phyloP scores from a whole-genome alignment of 2,329 filamentous ascomycete genomes.

The Hysterium pulicare region DNA sequence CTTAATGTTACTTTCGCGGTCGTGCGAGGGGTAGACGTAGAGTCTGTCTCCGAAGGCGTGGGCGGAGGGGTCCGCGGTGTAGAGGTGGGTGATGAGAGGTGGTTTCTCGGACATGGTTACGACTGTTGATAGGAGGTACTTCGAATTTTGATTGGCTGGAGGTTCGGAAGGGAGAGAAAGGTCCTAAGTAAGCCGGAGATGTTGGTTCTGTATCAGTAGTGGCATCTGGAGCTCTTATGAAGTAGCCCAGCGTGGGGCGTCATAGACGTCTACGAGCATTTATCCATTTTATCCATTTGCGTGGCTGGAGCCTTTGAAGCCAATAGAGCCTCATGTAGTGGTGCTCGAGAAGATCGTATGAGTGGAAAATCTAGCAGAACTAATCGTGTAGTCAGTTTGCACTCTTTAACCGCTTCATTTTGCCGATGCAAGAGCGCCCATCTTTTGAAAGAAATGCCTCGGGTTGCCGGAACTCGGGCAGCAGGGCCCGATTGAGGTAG shows the following conservation, averaged over 20 bases:
- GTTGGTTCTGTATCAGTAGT: too few species aligned
- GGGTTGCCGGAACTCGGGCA: too few species aligned
- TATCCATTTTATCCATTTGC: conserved; percentile 34
- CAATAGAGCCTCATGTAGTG: conserved; percentile 5
- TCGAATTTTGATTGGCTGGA: conserved; percentile 2
- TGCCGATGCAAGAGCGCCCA: too few species aligned
- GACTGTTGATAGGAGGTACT: not conserved
- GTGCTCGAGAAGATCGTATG: not conserved
- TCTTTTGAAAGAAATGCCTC: too few species aligned
- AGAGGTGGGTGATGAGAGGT: conserved; percentile 70
- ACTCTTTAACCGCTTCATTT: too few species aligned
- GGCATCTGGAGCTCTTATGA: conserved; percentile 24
- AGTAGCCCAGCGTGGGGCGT: conserved; percentile 21
- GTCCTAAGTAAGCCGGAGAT: too few species aligned
- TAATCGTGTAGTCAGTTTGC: too few species aligned
- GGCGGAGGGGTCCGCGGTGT: conserved; percentile 76
- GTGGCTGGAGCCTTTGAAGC: conserved; percentile 17
- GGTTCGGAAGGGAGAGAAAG: too few species aligned
- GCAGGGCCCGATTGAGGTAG: too few species aligned
- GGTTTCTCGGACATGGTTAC: conserved; percentile 36
- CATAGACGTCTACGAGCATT: conserved; percentile 13
- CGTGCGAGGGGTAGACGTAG: conserved; percentile 80
- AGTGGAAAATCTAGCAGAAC: not conserved
- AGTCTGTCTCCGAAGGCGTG: conserved; percentile 73
- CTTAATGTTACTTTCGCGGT: conserved; percentile 68